Evolutionary conservation across 257 asterid species (phyloP).

Genomic region (Paraleonurus japonicus): DNA sequence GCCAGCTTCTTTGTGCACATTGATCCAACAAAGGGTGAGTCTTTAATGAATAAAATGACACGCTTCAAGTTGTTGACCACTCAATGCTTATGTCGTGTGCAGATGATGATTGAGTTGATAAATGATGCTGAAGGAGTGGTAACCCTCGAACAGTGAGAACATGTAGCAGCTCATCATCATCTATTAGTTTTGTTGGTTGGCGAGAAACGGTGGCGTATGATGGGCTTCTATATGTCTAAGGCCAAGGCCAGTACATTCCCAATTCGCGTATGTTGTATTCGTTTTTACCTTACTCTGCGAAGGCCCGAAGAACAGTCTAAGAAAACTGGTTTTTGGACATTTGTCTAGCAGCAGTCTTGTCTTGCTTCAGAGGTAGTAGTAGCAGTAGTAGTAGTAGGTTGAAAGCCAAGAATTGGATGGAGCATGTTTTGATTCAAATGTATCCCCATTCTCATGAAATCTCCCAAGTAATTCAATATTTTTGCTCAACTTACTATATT

Average conservation of each 20-base stretch:
- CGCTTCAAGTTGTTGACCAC: background rate
- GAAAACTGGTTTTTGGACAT: constrained; percentile 29
- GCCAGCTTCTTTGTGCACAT: constrained; percentile 96
- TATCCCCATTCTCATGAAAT: background rate
- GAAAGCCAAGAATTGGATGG: constrained; percentile 25
- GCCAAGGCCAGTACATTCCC: constrained; percentile 19
- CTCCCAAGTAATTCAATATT: background rate
- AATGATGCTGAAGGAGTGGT: background rate
- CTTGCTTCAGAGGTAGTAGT: constrained; percentile 8
- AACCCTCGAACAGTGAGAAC: background rate
- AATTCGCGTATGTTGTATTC: constrained; percentile 20
- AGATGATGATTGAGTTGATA: constrained; percentile 39
- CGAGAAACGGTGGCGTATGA: background rate
- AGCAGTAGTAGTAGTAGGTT: too few species aligned
- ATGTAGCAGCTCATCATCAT: constrained; percentile 10
- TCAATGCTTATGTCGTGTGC: constrained; percentile 19
- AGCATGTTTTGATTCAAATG: constrained; percentile 19
- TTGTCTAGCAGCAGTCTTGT: constrained; percentile 9
- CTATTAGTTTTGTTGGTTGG: constrained; percentile 17
- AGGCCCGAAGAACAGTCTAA: constrained; percentile 14
- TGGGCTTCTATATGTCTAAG: constrained; percentile 5
- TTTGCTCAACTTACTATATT: too few species aligned
- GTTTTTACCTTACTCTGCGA: background rate
- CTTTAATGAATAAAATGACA: too few species aligned
- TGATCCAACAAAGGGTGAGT: constrained; percentile 80